phyloP scores from a whole-genome alignment of 1,284 basidiomycete genomes.

The Ustilago loliicola region DNA sequence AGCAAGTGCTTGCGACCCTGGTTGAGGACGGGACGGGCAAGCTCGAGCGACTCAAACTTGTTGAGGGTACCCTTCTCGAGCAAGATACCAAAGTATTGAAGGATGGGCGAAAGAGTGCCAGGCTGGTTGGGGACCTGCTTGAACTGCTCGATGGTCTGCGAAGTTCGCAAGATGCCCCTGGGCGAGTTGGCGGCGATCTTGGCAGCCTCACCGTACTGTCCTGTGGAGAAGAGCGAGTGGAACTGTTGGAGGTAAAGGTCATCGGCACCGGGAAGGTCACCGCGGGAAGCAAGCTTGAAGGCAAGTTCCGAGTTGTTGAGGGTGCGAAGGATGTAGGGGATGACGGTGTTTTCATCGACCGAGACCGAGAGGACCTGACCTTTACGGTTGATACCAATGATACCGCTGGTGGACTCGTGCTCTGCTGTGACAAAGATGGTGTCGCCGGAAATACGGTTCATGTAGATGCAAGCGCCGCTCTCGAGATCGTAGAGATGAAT shows the following conservation, averaged over 20 bases:
- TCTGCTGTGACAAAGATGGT: slow-evolving; percentile 99
- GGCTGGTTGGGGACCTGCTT: slow-evolving; percentile 92
- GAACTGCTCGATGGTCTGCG: slow-evolving; percentile 97
- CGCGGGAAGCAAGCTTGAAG: slow-evolving; percentile 96
- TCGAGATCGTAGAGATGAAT: slow-evolving; percentile 99
- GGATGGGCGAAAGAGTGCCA: slow-evolving; percentile 92
- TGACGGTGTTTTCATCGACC: slow-evolving; percentile 94
- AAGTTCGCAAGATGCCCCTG: slow-evolving; percentile 92
- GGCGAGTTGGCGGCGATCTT: slow-evolving; percentile 99
- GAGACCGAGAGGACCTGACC: slow-evolving; percentile 97
- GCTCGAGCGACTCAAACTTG: slow-evolving; percentile 94
- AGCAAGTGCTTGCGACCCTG: slow-evolving; percentile 97
- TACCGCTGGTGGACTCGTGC: slow-evolving; percentile 92
- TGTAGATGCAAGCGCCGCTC: slow-evolving; percentile 98
- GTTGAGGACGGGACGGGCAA: slow-evolving; percentile 93
- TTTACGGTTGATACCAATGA: slow-evolving; percentile 99
- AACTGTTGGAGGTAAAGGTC: slow-evolving; percentile 97
- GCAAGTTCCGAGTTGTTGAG: slow-evolving; percentile 98
- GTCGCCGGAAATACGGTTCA: slow-evolving; percentile 99
- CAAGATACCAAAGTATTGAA: slow-evolving; percentile 98
- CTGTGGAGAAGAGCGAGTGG: slow-evolving; percentile 88
- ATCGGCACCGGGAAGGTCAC: slow-evolving; percentile 97
- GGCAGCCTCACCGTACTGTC: slow-evolving; percentile 95
- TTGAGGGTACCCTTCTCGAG: slow-evolving; percentile 98
- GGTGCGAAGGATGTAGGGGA: slow-evolving; percentile 93